Evolutionary conservation across 805 yeast genomes (phyloP), one percentile per base, ranked within the genome.

Genomic region (Candida tibetensis): DNA sequence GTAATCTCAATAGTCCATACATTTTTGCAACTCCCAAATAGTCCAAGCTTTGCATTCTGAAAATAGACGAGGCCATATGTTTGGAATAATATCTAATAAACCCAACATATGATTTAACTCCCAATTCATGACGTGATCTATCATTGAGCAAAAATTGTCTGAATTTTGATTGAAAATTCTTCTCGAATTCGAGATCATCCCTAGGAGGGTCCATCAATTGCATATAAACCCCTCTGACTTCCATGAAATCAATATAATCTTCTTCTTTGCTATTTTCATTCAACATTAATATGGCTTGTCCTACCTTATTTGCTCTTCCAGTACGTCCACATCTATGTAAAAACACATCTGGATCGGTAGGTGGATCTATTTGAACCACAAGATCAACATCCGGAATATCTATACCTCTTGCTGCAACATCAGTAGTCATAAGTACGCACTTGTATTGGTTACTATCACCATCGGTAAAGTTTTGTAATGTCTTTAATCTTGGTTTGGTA

Each of bases 331-430:
- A 85, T 56, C 99, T 75, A 59, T 93, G 99, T 30, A 91, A 72
- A 54, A 91, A 93, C 55, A 88, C 78, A 53, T 85, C 95, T 0
- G 97, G 87, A 48, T 90, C 96, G 0, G 88, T 80, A 1, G 99
- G 99, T 1, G 98, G 95, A 47, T 93, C 98, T 17, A 91, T 50
- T 57, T 93, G 99, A n/a, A 93, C 66, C 3, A 91, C 98, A 17
- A 90, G 63, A 53, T 93, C 98, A 7, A 93, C 97, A 37, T 90
- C 93, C 0, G 96, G 95, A 19, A 93, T 82, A 66, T 93, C 99
- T 16, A 93, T 77, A 30, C 99, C 99, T 55, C 99, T 74, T 0
- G 98, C 96, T 0, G 99, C 97, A n/a, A 93, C 96, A 69, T 93
- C 99, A 0, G 99, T 93, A 2, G 99, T 89, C 62, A 93, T 66